Evolutionary conservation across 148 eudicot species (phyloP).

Genomic region (Vaccinium myrtillus): DNA sequence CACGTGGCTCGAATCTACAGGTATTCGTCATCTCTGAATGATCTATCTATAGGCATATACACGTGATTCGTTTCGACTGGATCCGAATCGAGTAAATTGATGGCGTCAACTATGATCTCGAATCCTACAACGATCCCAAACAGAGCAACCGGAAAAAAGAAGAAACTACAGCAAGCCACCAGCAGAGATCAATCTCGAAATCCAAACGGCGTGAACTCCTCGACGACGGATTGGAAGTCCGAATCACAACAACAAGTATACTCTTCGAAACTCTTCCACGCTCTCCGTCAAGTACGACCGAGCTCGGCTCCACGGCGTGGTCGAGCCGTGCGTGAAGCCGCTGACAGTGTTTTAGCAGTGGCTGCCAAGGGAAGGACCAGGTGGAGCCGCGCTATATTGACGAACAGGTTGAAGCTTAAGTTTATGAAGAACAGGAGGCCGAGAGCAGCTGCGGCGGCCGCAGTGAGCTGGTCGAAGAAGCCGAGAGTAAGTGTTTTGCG

Average conservation of each 20-base stretch:
- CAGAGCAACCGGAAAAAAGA: slow-evolving; percentile 42
- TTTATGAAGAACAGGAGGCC: slow-evolving; percentile 52
- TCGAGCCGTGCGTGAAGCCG: slow-evolving; percentile 68
- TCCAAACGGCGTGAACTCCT: slow-evolving; percentile 7
- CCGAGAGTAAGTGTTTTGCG: slow-evolving; percentile 43
- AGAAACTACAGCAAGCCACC: slow-evolving; percentile 22
- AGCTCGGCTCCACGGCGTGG: slow-evolving; percentile 45
- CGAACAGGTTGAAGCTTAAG: slow-evolving; percentile 63
- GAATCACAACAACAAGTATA: slow-evolving; percentile 68
- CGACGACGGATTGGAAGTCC: slow-evolving; percentile 60
- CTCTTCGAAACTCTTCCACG: slow-evolving; percentile 69
- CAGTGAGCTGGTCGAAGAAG: slow-evolving; percentile 32
- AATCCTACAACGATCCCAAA: slow-evolving; percentile 47
- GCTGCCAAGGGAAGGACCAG: slow-evolving; percentile 77
- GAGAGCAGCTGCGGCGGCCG: slow-evolving; percentile 24
- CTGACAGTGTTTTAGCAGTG: slow-evolving; percentile 65
- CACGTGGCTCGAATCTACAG: slow-evolving; percentile 11
- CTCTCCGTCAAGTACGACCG: slow-evolving; percentile 63
- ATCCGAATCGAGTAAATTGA: slow-evolving; percentile 17
- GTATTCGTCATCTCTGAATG: slow-evolving; percentile 9
- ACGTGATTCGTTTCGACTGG: neutral
- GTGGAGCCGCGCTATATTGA: slow-evolving; percentile 90
- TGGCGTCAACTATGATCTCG: slow-evolving; percentile 38
- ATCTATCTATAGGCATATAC: neutral
- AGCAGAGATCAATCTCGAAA: slow-evolving; percentile 16